Evolutionary conservation across 1,284 basidiomycete genomes (phyloP), one percentile per base, ranked within the genome.

Genomic region (Rhizopogon parksii): DNA sequence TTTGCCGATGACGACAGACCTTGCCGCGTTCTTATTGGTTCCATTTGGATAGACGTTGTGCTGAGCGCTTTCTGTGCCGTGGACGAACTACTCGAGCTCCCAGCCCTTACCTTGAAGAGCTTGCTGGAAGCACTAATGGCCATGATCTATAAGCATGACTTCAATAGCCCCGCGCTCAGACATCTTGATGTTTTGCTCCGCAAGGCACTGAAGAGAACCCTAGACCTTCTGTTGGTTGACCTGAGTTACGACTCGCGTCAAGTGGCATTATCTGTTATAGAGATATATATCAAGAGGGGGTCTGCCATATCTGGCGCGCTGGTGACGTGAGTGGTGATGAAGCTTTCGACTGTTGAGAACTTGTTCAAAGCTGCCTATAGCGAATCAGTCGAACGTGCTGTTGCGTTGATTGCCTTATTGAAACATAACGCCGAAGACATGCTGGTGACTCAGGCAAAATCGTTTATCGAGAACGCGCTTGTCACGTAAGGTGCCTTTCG

Each of bases 61-160:
- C 65, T 85, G 27, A 68, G 69, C 34, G 63, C 80, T 14, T 71
- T 83, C 55, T 71, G 68, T 46, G 71, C 74, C 14, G 57, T 75
- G 19, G 62, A 69, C 24, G 70, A 77, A 45, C 56, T 81, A 9
- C 54, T 66, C 7, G 59, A 68, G 9, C 60, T 84, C 9, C 80
- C 83, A 0, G 70, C 76, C 37, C 59, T 79, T 45, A 76, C 75
- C 2, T 59, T 77, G 54, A 85, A 85, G 62, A 75, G 71, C 49
- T 59, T 84, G 40, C 65, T 87, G 45, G 83, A 86, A 64, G 70
- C 75, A 0, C 56, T 85, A n/a, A 72, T 81, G 52, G 77, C 85
- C 34, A 70, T 80, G 53, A 72, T 85, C 24, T 80, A 81, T 67
- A 87, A 87, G 64, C 81, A 85, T 54, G 80, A 87, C 59, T 77